Percentiles rank a stretch among this genome's conserved stretches.
phyloP scores from a whole-genome alignment of 305 asterid species.

The Fraxinus xanthoxyloides region DNA sequence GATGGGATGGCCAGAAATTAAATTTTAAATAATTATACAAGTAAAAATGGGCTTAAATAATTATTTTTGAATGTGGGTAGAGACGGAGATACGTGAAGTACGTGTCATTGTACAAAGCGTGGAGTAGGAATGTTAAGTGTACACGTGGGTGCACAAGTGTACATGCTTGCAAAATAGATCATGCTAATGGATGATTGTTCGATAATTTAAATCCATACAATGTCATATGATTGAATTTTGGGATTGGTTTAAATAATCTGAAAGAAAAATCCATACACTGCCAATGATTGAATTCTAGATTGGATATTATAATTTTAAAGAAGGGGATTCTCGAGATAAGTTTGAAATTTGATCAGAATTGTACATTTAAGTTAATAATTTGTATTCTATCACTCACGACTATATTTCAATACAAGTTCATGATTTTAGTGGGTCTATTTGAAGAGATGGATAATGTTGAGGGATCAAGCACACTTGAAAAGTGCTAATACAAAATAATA shows the following conservation, averaged over 20 bases:
- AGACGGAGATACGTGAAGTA: constrained; percentile 35
- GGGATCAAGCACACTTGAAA: background rate
- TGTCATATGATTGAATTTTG: background rate
- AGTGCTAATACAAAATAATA: too few species aligned
- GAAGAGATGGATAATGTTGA: background rate
- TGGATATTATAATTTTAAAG: background rate
- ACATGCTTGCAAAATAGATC: background rate
- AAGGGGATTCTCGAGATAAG: background rate
- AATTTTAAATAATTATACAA: constrained; percentile 31
- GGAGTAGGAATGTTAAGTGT: constrained; percentile 22
- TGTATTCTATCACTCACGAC: background rate
- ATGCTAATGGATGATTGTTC: background rate
- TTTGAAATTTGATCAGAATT: background rate
- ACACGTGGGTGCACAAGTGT: constrained; percentile 1
- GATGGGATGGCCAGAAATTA: constrained; percentile 39
- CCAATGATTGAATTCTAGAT: background rate
- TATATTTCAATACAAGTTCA: background rate
- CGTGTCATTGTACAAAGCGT: constrained; percentile 36
- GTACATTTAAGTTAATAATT: background rate
- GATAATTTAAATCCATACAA: background rate
- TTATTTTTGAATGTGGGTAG: constrained; percentile 2
- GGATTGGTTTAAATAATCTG: background rate
- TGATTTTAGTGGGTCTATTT: background rate
- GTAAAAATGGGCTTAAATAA: background rate
- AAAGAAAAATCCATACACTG: background rate